Conservation (phyloP, 257 asterid species). For the Scutellaria galericulata region DNA sequence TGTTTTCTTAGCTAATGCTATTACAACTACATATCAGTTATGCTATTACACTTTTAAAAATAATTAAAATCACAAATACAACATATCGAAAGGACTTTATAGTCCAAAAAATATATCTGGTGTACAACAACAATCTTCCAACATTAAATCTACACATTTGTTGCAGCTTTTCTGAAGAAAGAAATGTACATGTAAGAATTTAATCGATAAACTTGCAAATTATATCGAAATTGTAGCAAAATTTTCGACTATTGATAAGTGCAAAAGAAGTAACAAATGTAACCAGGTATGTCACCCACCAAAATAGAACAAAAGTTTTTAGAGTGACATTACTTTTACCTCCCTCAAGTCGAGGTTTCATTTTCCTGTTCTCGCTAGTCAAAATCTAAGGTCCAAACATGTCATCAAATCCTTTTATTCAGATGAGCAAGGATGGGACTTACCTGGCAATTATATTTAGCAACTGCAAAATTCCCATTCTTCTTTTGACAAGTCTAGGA, state of each 20-base stretch:
- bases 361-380: not conserved
- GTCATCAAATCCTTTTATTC: not conserved
- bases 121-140: conserved; percentile 23
- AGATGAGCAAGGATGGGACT: conserved; percentile 15
- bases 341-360: not conserved
- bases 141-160: conserved; percentile 29
- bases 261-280: too few species aligned
- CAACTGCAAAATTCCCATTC: conserved; percentile 77
- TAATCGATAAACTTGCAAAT: too few species aligned
- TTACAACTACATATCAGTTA: conserved; percentile 14
- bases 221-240: too few species aligned
- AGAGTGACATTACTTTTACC: too few species aligned
- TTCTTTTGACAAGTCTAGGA: conserved; percentile 78
- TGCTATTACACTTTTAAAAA: not conserved
- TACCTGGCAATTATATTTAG: conserved; percentile 50
- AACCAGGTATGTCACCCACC: too few species aligned
- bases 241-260: too few species aligned
- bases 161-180: conserved; percentile 35
- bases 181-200: not conserved
- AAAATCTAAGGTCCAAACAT: not conserved
- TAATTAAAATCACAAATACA: conserved; percentile 20
- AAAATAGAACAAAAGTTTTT: too few species aligned
- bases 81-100: not conserved
- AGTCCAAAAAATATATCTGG: conserved; percentile 28
- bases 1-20: conserved; percentile 26